Conservation (phyloP, 2,329 filamentous ascomycete genomes). For the Hypoxylon sp. region DNA sequence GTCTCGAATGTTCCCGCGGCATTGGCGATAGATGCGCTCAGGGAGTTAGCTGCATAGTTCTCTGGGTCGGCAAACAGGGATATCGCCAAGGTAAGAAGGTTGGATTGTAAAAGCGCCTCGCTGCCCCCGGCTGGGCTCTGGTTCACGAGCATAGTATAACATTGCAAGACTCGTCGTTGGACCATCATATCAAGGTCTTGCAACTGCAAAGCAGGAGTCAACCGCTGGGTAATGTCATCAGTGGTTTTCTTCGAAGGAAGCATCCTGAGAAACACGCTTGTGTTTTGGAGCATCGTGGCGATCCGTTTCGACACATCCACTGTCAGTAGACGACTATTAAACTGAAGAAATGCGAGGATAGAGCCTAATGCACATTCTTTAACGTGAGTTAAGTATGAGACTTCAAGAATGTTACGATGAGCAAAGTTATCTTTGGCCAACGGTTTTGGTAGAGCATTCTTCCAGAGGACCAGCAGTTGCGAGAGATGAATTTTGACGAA, state of each 20-base stretch:
- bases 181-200: constrained; percentile 94
- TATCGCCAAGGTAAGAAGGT: constrained; percentile 86
- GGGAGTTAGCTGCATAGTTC: constrained; percentile 81
- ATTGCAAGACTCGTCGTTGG: constrained; percentile 89
- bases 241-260: constrained; percentile 84
- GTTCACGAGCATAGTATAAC: constrained; percentile 90
- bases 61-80: constrained; percentile 94
- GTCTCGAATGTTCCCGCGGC: constrained; percentile 90
- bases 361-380: constrained; percentile 93
- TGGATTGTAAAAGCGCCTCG: constrained; percentile 89
- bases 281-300: constrained; percentile 93
- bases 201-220: constrained; percentile 86
- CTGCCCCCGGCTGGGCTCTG: constrained; percentile 84
- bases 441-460: constrained; percentile 94
- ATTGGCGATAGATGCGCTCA: constrained; percentile 91
- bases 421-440: constrained; percentile 91
- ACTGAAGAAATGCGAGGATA: constrained; percentile 90
- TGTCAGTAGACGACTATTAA: constrained; percentile 89
- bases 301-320: constrained; percentile 94
- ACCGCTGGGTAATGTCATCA: constrained; percentile 84
- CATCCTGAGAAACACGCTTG: constrained; percentile 85
- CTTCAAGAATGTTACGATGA: constrained; percentile 83
- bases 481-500: constrained; percentile 99
- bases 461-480: constrained; percentile 93
- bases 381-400: constrained; percentile 93